Conservation (phyloP, 2,329 filamentous ascomycete species). For the Ambrosiella xylebori region DNA sequence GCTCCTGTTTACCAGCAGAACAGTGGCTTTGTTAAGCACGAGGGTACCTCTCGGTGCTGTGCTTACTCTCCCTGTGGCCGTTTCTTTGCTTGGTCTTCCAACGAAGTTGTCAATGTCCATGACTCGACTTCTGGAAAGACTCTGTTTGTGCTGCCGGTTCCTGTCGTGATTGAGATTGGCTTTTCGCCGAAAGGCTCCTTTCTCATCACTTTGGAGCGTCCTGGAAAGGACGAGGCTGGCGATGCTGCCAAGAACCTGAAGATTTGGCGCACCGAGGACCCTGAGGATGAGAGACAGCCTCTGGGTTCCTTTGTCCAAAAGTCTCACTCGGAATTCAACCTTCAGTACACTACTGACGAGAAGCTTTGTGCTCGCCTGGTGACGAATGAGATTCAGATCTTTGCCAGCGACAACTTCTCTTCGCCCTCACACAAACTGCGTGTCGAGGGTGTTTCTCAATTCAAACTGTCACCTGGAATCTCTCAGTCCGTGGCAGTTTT, state of each 20-base stretch:
- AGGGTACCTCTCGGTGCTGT: constrained; percentile 89
- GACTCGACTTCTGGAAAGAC: constrained; percentile 62
- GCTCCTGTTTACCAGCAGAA: constrained; percentile 74
- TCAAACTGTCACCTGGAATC: constrained; percentile 76
- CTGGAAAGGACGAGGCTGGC: constrained; percentile 62
- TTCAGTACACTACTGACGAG: constrained; percentile 93
- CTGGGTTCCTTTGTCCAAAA: constrained; percentile 91
- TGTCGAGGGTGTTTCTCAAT: constrained; percentile 77
- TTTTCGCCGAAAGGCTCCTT: constrained; percentile 89
- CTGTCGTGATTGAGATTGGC: constrained; percentile 82
- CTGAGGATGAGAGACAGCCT: constrained; percentile 48
- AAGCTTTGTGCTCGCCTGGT: constrained; percentile 81
- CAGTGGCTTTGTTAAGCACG: constrained; percentile 67
- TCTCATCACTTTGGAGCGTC: constrained; percentile 91
- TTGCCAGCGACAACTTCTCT: constrained; percentile 67
- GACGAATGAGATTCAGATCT: constrained; percentile 97
- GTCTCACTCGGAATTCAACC: constrained; percentile 85
- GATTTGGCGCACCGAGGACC: constrained; percentile 77
- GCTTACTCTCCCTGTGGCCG: constrained; percentile 83
- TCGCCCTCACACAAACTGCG: constrained; percentile 92
- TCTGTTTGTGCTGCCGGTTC: constrained; percentile 56
- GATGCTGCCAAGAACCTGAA: constrained; percentile 53
- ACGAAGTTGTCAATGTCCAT: constrained; percentile 69
- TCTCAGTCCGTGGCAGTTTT: constrained; percentile 90
- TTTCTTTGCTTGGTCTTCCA: constrained; percentile 89